Base-by-base conservation (phyloP, 352 stramenopile genomes). In the Phytophthora melonis region DNA sequence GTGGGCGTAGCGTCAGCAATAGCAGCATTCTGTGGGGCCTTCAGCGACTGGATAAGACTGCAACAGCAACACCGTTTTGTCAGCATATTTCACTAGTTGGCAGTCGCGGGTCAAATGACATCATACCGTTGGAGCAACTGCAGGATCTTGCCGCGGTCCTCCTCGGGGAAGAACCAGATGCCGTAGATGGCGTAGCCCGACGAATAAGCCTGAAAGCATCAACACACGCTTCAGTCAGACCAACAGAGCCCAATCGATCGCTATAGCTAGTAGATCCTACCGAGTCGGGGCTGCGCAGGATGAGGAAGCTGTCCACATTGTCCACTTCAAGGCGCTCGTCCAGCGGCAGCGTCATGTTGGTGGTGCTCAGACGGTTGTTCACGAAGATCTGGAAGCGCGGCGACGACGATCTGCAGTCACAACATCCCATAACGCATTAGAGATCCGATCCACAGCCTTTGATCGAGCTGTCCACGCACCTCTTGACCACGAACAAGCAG, bases 351-450 rank as follows among this genome's bases (percentile, higher is more conserved):
- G 84, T 88, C 84, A 96, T 91, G 69, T 96, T 96, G 54, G 86
- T 94, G 58, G 90, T 96, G 70, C 86, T 96, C 68, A 96, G 63
- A n/a, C 90, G 90, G 71, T 96, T 96, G 73, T 93, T 96, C n/a
- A 96, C 87, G 56, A 92, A 92, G 61, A 96, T 89, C 80, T 96
- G 90, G 76, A 94, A 95, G 56, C 84, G 87, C 34, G 90, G 90
- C 21, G 87, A 74, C 53, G 87, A 86, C 58, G 86, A 90, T 80
- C 88, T 94, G 34, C 56, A 71, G 47, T 7, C 36, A 55, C 41
- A 49, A 14, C 1, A 47, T 11, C 65, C 0, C 21, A 59, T 25
- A 43, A 45, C 41, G 60, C 23, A 60, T 68, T 27, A 39, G 47
- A 19, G 6, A n/a, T 4, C 14, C 3, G 21, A n/a, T 50, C 57